These are phyloP conservation scores for Neobulgaria alba DNA, from an alignment of 2,329 filamentous ascomycete species.

Conservation along the genomic window DNA sequence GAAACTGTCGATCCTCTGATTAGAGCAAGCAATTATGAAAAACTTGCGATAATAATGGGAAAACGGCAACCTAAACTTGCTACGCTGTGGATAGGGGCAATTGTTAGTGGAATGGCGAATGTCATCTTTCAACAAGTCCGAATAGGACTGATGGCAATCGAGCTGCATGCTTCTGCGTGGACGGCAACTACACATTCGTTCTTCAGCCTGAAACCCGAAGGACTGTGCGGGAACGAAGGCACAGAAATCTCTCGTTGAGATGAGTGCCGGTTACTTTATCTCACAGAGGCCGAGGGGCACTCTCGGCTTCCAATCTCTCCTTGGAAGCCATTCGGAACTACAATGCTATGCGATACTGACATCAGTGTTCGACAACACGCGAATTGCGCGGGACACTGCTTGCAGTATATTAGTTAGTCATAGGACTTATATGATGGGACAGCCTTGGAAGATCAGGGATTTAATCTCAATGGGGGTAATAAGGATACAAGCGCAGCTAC, in stretches of 20 bases:
- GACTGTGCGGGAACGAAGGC: neutral
- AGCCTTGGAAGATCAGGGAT: slow-evolving; percentile 7
- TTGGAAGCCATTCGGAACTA: slow-evolving; percentile 28
- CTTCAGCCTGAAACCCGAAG: slow-evolving; percentile 2
- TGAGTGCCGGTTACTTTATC: slow-evolving; percentile 9
- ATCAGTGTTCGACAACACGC: slow-evolving; percentile 26
- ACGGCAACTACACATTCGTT: slow-evolving; percentile 8
- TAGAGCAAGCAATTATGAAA: slow-evolving; percentile 3
- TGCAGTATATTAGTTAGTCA: slow-evolving; percentile 19
- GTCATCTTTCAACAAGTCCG: slow-evolving; percentile 4
- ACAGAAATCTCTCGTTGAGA: slow-evolving; percentile 3
- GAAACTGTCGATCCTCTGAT: slow-evolving; percentile 7
- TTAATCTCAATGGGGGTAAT: slow-evolving; percentile 1
- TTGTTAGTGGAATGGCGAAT: slow-evolving; percentile 7
- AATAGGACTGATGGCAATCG: slow-evolving; percentile 3
- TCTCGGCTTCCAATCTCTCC: slow-evolving; percentile 17
- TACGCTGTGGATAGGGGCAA: slow-evolving; percentile 5
- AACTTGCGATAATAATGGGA: slow-evolving; percentile 7
- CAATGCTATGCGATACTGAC: slow-evolving; percentile 23
- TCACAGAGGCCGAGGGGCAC: slow-evolving; percentile 6
- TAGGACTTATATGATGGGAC: slow-evolving; percentile 16
- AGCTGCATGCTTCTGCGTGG: slow-evolving; percentile 7
- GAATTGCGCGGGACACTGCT: slow-evolving; percentile 19
- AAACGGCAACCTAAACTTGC: slow-evolving; percentile 5
- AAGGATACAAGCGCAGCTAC: slow-evolving; percentile 1